Percentiles rank a stretch among this genome's conserved stretches.
These are phyloP conservation scores for Grigorovia jiainica DNA, from an alignment of 805 yeast species.

Conservation along the genomic window DNA sequence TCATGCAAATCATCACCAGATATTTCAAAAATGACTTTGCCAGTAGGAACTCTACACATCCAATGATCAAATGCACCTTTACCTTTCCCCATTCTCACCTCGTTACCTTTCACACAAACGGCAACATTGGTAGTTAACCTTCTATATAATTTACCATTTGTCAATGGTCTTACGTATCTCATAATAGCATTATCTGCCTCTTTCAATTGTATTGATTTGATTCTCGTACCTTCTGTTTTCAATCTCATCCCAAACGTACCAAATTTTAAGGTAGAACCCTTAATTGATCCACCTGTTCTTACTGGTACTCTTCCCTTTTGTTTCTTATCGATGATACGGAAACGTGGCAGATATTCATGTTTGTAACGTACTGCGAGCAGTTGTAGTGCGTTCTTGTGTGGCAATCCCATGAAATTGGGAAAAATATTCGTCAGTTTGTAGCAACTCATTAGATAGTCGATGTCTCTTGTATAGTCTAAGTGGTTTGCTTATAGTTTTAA, in stretches of 20 bases:
- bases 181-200: conserved; percentile 84
- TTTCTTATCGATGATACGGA: conserved; percentile 50
- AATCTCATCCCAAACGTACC: conserved; percentile 84
- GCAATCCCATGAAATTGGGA: too few species aligned
- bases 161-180: conserved; percentile 70
- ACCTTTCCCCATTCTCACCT: conserved; percentile 99
- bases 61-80: conserved; percentile 96
- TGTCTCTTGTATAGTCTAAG: too few species aligned
- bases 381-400: too few species aligned
- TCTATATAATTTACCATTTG: conserved; percentile 58
- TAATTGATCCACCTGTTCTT: conserved; percentile 86
- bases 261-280: conserved; percentile 73
- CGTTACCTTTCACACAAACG: conserved; percentile 93
- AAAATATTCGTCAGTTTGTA: too few species aligned
- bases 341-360: conserved; percentile 74
- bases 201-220: conserved; percentile 78
- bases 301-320: conserved; percentile 93
- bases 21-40: conserved; percentile 84
- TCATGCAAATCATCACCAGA: conserved; percentile 70
- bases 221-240: conserved; percentile 76
- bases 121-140: conserved; percentile 79
- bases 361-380: neutral
- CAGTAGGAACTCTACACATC: conserved; percentile 95
- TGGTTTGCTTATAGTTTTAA: too few species aligned
- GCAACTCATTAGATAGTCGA: too few species aligned